Percentiles rank a stretch among this genome's conserved stretches.
These are phyloP conservation scores for Exophiala xenobiotica DNA, from an alignment of 2,329 filamentous ascomycete genomes.

Conservation along the genomic window DNA sequence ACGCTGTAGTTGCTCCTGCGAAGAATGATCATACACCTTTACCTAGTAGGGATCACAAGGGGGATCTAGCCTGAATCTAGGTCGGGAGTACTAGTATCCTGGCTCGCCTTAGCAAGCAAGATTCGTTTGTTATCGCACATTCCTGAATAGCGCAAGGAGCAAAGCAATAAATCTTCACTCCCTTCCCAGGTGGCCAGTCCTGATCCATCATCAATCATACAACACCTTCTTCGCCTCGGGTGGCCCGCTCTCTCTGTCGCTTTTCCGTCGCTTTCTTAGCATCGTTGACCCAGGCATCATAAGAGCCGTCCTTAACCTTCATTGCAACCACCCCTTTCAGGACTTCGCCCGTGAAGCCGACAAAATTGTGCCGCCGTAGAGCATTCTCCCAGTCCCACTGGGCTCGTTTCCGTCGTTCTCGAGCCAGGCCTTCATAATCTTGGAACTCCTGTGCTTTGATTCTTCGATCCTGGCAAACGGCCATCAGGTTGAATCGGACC, in stretches of 20 bases:
- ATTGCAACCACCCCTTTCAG: slow-evolving; percentile 77
- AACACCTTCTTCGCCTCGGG: no score
- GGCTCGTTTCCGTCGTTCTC: slow-evolving; percentile 78
- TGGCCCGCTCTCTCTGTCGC: slow-evolving; percentile 37
- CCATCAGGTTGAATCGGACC: slow-evolving; percentile 94
- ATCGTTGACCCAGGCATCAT: slow-evolving; percentile 80
- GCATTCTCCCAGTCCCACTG: slow-evolving; percentile 97
- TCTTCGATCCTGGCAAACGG: slow-evolving; percentile 82
- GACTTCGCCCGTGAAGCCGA: slow-evolving; percentile 89
- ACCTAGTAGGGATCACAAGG: no score
- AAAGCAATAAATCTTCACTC: no score
- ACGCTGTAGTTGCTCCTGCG: no score
- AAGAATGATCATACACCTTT: no score
- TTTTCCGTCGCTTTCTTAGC: slow-evolving; percentile 46
- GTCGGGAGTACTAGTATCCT: no score
- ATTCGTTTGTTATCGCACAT: no score
- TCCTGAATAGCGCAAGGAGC: no score
- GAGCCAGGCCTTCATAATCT: slow-evolving; percentile 72
- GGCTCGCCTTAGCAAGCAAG: no score
- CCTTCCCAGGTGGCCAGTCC: no score
- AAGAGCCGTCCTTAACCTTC: slow-evolving; percentile 70
- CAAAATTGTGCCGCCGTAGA: slow-evolving; percentile 88
- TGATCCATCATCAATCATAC: no score
- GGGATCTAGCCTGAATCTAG: no score
- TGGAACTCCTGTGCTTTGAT: slow-evolving; percentile 75